phyloP scores from a whole-genome alignment of 306 rosid species.

The Crotalaria pallida region DNA sequence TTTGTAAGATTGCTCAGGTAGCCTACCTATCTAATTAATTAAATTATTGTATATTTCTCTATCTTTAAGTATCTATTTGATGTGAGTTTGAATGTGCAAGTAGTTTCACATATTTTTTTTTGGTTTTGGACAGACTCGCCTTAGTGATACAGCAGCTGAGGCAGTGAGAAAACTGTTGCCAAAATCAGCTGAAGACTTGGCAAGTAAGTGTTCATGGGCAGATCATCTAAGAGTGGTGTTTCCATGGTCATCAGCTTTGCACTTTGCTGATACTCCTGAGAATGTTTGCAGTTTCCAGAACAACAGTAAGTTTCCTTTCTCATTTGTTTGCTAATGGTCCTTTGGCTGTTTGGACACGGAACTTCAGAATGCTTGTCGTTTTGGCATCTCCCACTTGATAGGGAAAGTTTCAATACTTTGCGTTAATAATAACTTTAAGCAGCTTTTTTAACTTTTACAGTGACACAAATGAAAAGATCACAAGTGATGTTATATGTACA shows the following conservation, averaged over 20 bases:
- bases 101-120: not conserved
- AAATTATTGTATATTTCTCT: not conserved
- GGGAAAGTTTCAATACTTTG: not conserved
- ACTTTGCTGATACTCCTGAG: constrained; percentile 72
- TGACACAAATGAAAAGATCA: not conserved
- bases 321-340: not conserved
- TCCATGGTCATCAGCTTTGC: constrained; percentile 80
- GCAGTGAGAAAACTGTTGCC: constrained; percentile 71
- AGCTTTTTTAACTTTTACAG: too few relatives aligned
- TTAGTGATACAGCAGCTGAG: constrained; percentile 44
- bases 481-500: too few relatives aligned
- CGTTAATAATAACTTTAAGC: too few relatives aligned
- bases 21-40: too few relatives aligned
- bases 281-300: constrained; percentile 46
- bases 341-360: not conserved
- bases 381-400: not conserved
- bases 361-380: too few relatives aligned
- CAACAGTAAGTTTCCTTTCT: constrained; percentile 34
- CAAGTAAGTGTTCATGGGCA: constrained; percentile 69
- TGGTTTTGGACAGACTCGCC: constrained; percentile 37
- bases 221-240: constrained; percentile 45
- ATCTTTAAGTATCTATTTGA: not conserved
- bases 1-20: too few relatives aligned
- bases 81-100: not conserved
- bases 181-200: constrained; percentile 42